Conservation (phyloP, 2,329 filamentous ascomycete genomes). For the Fusarium acutatum region DNA sequence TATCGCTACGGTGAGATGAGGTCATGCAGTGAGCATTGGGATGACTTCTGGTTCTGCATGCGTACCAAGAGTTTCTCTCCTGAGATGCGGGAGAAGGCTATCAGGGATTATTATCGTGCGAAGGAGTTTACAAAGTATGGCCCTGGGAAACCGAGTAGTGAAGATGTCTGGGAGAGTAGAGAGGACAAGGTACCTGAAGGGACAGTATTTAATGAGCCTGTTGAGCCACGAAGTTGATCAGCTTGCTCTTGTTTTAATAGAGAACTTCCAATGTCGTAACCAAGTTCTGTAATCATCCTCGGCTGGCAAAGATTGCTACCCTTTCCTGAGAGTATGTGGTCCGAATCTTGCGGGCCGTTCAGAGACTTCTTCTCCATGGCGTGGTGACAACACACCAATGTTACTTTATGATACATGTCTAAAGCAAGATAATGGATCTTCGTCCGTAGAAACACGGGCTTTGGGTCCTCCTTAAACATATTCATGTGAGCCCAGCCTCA, state of each 20-base stretch:
- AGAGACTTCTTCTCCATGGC: background rate
- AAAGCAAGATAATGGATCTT: too few relatives aligned
- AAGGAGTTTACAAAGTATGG: constrained; percentile 73
- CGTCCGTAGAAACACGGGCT: background rate
- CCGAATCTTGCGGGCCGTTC: background rate
- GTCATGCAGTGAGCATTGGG: constrained; percentile 85
- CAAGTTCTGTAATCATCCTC: background rate
- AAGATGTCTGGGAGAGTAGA: constrained; percentile 88
- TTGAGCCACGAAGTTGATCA: constrained; percentile 43
- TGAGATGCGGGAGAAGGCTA: constrained; percentile 65
- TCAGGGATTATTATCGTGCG: constrained; percentile 73
- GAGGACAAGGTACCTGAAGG: constrained; percentile 64
- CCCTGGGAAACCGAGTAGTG: constrained; percentile 73
- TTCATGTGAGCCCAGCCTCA: background rate
- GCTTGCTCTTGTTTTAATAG: background rate
- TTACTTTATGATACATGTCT: background rate
- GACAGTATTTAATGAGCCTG: constrained; percentile 54
- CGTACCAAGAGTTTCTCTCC: constrained; percentile 72
- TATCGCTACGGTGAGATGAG: constrained; percentile 86
- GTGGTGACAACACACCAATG: background rate
- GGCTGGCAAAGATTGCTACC: background rate
- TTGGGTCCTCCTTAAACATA: background rate
- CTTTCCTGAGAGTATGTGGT: too few relatives aligned
- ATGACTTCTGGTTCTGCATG: constrained; percentile 99
- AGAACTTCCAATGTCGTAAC: background rate